Conservation (phyloP, 176 grass and related monocot species). For the Panicum miliaceum region DNA sequence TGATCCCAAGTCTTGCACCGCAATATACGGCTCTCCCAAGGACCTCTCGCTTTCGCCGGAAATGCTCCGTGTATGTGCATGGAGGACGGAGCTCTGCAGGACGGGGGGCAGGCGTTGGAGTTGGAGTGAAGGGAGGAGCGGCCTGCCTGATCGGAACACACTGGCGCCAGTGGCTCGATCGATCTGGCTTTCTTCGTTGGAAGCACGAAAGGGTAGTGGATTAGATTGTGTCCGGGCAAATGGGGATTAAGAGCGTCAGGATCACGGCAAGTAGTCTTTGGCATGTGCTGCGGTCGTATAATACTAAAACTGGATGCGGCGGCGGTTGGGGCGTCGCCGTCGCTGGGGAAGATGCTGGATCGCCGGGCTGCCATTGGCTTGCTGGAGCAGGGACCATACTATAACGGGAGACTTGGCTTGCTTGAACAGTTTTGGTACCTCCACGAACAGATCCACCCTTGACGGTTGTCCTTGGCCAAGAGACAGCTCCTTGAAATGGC, state of each 20-base stretch:
- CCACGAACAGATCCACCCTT: no score
- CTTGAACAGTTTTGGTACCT: background rate
- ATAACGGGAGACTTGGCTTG: conserved; percentile 27
- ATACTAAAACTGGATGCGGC: conserved; percentile 6
- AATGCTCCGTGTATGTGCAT: background rate
- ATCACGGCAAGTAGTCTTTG: conserved; percentile 39
- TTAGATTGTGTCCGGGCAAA: conserved; percentile 33
- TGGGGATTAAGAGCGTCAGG: conserved; percentile 20
- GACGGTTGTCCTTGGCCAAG: no score
- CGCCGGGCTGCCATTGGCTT: conserved; percentile 17
- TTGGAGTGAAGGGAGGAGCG: conserved; percentile 71
- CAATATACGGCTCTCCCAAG: conserved; percentile 62
- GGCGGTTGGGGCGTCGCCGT: conserved; percentile 8
- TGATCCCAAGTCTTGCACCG: conserved; percentile 66
- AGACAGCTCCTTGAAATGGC: no score
- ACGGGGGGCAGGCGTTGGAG: background rate
- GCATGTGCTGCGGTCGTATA: background rate
- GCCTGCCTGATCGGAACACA: background rate
- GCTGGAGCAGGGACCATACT: background rate
- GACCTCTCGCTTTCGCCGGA: background rate
- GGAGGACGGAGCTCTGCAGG: background rate
- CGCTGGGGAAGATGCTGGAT: background rate
- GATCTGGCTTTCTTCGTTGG: background rate
- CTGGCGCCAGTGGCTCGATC: conserved; percentile 6
- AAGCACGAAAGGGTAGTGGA: background rate